Conservation (phyloP, 768 basidiomycete species). For the Leccinum disarticulatum region DNA sequence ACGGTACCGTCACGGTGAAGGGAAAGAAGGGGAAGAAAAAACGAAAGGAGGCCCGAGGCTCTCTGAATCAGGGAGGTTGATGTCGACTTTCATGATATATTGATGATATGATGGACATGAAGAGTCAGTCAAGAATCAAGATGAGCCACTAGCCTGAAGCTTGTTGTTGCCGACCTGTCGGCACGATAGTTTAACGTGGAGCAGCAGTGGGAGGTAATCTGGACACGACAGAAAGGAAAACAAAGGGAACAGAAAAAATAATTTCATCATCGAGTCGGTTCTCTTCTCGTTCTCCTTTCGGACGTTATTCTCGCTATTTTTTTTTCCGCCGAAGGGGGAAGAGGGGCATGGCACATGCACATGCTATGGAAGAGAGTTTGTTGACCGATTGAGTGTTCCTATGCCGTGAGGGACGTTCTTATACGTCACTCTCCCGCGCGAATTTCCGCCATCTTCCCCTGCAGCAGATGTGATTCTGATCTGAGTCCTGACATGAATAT, state of each 20-base stretch:
- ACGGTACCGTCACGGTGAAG: not conserved
- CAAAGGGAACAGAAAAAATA: not conserved
- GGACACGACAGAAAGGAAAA: not conserved
- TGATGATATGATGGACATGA: not conserved
- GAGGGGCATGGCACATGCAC: not conserved
- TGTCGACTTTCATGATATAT: not conserved
- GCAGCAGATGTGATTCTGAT: not conserved
- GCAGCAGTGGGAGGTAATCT: not conserved
- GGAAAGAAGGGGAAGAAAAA: not conserved
- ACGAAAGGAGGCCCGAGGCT: not conserved
- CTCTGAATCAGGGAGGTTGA: not conserved
- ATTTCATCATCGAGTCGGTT: not conserved
- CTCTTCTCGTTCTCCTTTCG: not conserved
- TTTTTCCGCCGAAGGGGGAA: not conserved
- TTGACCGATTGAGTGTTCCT: not conserved
- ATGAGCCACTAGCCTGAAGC: not conserved
- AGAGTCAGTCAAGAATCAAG: not conserved
- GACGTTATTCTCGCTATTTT: not conserved
- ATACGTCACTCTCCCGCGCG: constrained; percentile 2
- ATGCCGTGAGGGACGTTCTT: not conserved
- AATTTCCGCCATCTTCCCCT: not conserved
- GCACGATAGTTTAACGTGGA: constrained; percentile 1
- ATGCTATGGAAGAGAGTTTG: not conserved
- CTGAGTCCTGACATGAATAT: not conserved
- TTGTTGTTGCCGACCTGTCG: not conserved